phyloP scores from a whole-genome alignment of 345 rosid genomes.

The Gynandropsis gynandra region DNA sequence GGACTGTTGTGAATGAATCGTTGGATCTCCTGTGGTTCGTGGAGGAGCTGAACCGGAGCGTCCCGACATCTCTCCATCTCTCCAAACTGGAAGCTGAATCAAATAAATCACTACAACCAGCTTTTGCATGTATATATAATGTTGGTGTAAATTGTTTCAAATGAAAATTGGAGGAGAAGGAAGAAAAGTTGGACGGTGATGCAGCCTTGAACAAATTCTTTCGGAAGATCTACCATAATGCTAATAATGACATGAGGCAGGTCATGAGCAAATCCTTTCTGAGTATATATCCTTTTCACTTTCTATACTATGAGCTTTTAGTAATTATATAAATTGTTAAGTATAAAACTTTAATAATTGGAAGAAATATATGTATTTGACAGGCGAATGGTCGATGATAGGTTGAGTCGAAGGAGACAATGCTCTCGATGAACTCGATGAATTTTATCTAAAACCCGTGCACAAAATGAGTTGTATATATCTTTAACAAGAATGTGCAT shows the following conservation, averaged over 20 bases:
- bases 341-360: no score
- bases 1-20: no score
- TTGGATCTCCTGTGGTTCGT: no score
- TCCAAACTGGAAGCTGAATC: slow-evolving; percentile 76
- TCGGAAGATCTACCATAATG: slow-evolving; percentile 65
- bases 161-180: slow-evolving; percentile 66
- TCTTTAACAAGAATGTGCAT: no score
- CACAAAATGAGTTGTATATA: no score
- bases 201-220: slow-evolving; percentile 93
- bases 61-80: no score
- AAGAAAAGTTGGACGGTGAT: slow-evolving; percentile 91
- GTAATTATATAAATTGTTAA: no score
- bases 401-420: slow-evolving; percentile 94
- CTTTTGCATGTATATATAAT: no score
- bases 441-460: no score
- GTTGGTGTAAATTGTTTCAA: not conserved
- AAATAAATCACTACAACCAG: slow-evolving; percentile 32
- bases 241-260: slow-evolving; percentile 78
- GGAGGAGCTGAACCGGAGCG: no score
- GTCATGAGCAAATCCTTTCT: slow-evolving; percentile 97
- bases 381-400: slow-evolving; percentile 10
- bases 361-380: no score
- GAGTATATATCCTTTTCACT: slow-evolving; percentile 27
- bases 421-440: slow-evolving; percentile 96
- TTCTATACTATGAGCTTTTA: slow-evolving; percentile 11